Conservation (phyloP, 495 filamentous ascomycete genomes). For the Lophium mytilinum region DNA sequence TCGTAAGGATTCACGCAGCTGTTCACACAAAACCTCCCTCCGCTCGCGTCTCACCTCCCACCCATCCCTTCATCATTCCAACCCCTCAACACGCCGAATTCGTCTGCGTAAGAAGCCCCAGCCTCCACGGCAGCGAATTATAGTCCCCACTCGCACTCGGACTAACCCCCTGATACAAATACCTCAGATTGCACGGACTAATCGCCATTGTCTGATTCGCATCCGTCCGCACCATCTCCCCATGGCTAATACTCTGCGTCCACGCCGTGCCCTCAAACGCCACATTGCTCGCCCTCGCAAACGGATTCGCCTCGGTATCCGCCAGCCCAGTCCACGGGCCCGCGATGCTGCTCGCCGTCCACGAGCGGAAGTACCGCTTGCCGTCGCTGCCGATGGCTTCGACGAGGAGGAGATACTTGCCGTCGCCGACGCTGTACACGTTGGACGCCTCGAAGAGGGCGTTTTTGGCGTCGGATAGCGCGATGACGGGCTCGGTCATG, state of each 20-base stretch:
- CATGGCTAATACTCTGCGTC: slow-evolving; percentile 28
- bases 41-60: no score
- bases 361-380: slow-evolving; percentile 26
- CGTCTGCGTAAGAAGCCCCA: slow-evolving; percentile 21
- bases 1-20: no score
- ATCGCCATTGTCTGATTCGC: slow-evolving; percentile 25
- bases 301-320: slow-evolving; percentile 20
- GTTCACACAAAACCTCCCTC: no score
- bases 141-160: slow-evolving; percentile 19
- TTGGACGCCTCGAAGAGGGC: slow-evolving; percentile 26
- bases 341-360: slow-evolving; percentile 18
- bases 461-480: slow-evolving; percentile 20
- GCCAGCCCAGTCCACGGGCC: slow-evolving; percentile 24
- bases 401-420: slow-evolving; percentile 26
- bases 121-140: slow-evolving; percentile 17
- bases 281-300: slow-evolving; percentile 23
- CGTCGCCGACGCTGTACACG: slow-evolving; percentile 21
- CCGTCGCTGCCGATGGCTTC: slow-evolving; percentile 23
- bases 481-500: slow-evolving; percentile 14
- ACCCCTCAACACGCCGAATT: slow-evolving; percentile 1
- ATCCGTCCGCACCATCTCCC: slow-evolving; percentile 17
- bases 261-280: slow-evolving; percentile 20
- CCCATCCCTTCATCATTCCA: no score
- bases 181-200: slow-evolving; percentile 25
- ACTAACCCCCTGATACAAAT: slow-evolving; percentile 24